Evolutionary conservation across 1,139 yeast species (phyloP).

Genomic region (Yamadazyma triangularis): DNA sequence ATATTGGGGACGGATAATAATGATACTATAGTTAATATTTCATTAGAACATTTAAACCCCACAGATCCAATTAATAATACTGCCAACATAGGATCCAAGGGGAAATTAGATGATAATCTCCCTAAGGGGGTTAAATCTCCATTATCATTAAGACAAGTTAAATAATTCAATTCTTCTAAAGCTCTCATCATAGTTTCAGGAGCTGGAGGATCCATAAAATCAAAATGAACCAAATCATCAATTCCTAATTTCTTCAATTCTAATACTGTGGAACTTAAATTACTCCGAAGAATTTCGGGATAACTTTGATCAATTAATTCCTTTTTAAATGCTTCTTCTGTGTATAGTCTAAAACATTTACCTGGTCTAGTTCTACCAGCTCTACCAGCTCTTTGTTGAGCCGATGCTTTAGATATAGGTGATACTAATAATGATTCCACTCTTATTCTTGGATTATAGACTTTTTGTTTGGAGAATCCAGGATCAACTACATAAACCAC

Average conservation of each 20-base stretch:
- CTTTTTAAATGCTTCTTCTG: conserved; percentile 94
- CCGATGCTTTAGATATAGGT: conserved; percentile 95
- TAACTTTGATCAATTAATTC: conserved; percentile 93
- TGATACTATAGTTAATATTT: conserved; percentile 83
- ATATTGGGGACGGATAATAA: conserved; percentile 89
- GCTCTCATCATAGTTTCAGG: conserved; percentile 99
- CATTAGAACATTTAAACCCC: conserved; percentile 82
- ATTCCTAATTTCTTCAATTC: conserved; percentile 91
- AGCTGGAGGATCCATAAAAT: conserved; percentile 99
- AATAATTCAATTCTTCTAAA: conserved; percentile 85
- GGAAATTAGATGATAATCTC: conserved; percentile 86
- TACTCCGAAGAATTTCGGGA: conserved; percentile 91
- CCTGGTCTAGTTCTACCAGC: conserved; percentile 99
- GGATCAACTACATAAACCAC: conserved; percentile 97
- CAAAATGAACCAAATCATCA: conserved; percentile 95
- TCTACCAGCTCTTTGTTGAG: conserved; percentile 99
- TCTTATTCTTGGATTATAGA: conserved; percentile 92
- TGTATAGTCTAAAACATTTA: conserved; percentile 91
- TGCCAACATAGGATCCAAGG: conserved; percentile 93
- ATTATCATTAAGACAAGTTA: conserved; percentile 86
- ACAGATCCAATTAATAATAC: conserved; percentile 88
- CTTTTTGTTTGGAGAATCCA: conserved; percentile 94
- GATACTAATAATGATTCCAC: conserved; percentile 92
- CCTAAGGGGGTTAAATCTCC: conserved; percentile 90
- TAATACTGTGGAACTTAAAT: conserved; percentile 85